phyloP scores from a whole-genome alignment of 257 asterid genomes.

The Nicotiana tabacum region DNA sequence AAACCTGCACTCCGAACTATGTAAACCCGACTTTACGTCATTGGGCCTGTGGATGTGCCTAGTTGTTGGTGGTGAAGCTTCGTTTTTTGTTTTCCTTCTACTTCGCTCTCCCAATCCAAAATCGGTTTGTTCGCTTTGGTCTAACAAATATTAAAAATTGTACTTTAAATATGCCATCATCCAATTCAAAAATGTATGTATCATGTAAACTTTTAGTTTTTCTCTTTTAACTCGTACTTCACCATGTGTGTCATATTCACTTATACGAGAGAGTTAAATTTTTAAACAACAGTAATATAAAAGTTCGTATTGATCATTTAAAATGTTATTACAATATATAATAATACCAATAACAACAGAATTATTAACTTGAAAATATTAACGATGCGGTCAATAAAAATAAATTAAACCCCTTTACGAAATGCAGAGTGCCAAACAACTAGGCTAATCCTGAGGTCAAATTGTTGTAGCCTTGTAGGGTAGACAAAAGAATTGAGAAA shows the following conservation, averaged over 20 bases:
- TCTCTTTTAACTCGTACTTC: no score
- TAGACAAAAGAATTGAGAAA: background rate
- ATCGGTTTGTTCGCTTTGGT: background rate
- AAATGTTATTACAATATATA: no score
- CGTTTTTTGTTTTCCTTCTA: background rate
- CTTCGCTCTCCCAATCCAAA: background rate
- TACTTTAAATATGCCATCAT: background rate
- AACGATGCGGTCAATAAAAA: no score
- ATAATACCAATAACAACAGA: background rate
- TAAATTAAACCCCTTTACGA: background rate
- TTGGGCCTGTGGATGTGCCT: background rate
- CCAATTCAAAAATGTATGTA: background rate
- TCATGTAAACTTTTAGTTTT: no score
- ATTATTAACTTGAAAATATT: no score
- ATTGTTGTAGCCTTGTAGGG: background rate
- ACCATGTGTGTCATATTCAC: no score
- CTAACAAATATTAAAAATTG: background rate
- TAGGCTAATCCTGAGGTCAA: background rate
- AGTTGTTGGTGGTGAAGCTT: background rate
- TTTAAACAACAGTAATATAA: no score
- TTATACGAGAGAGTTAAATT: no score
- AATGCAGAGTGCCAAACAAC: no score
- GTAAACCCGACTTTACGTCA: background rate
- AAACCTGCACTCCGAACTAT: no score
- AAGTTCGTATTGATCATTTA: no score